phyloP scores from a whole-genome alignment of 1,139 yeast genomes.

The Hyphopichia khmerensis region DNA sequence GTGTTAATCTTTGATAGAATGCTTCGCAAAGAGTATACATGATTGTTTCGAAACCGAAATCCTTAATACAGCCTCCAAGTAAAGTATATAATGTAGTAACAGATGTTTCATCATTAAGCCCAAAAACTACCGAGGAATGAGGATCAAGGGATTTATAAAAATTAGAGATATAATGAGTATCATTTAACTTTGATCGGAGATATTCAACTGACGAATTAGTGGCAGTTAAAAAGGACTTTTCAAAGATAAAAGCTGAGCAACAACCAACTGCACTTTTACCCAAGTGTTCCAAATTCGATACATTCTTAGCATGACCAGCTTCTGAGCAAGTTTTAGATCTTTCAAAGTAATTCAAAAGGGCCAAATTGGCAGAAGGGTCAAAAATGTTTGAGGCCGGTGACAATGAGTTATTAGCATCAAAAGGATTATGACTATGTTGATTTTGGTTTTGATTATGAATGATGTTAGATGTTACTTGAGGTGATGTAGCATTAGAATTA shows the following conservation, averaged over 20 bases:
- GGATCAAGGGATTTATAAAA: slow-evolving; percentile 53
- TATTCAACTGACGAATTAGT: slow-evolving; percentile 50
- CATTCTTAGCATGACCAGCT: slow-evolving; percentile 36
- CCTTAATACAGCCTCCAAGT: slow-evolving; percentile 71
- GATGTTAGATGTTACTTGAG: too few species aligned
- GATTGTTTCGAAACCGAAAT: slow-evolving; percentile 73
- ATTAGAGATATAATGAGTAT: slow-evolving; percentile 43
- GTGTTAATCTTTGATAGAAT: slow-evolving; percentile 59
- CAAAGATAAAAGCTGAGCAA: slow-evolving; percentile 60
- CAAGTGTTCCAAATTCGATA: slow-evolving; percentile 50
- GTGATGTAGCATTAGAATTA: too few species aligned
- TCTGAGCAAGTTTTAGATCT: slow-evolving; percentile 66
- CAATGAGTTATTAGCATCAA: not conserved
- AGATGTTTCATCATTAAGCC: slow-evolving; percentile 46
- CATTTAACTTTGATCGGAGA: slow-evolving; percentile 50
- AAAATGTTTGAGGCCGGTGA: not conserved
- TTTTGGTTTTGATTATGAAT: not conserved
- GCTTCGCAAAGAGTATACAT: slow-evolving; percentile 65
- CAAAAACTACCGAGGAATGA: slow-evolving; percentile 26
- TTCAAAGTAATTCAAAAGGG: slow-evolving; percentile 48
- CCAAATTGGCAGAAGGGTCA: slow-evolving; percentile 18
- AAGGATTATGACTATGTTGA: too few species aligned
- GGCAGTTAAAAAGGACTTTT: slow-evolving; percentile 39
- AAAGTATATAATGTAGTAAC: slow-evolving; percentile 54
- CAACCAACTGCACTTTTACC: slow-evolving; percentile 59